A percentile compares a stretch with the other conserved stretches of the same genome.
These are phyloP conservation scores for Fennellomyces sp. DNA, from an alignment of 371 early-diverging fungal species.

Conservation along the genomic window DNA sequence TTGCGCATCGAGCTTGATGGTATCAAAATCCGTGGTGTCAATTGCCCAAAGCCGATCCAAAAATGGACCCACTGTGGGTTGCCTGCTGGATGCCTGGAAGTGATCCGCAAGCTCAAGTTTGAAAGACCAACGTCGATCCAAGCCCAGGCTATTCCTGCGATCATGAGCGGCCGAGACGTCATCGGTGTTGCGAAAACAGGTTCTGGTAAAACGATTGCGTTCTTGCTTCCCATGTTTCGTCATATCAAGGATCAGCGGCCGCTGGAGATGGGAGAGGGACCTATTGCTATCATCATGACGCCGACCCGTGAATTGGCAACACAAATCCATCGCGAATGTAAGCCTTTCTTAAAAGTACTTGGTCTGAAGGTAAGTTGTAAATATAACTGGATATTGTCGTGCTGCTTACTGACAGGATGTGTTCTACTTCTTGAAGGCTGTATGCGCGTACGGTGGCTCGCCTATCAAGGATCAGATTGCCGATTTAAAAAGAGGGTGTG, in stretches of 20 bases:
- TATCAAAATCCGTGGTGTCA: conserved; percentile 88
- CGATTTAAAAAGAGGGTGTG: conserved; percentile 97
- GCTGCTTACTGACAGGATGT: not conserved
- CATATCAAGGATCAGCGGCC: conserved; percentile 96
- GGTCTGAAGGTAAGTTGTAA: conserved; percentile 54
- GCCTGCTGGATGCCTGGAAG: conserved; percentile 68
- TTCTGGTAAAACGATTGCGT: conserved; percentile 97
- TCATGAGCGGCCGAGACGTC: conserved; percentile 96
- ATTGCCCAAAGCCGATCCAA: conserved; percentile 92
- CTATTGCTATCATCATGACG: conserved; percentile 96
- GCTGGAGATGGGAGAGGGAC: conserved; percentile 86
- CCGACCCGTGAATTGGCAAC: conserved; percentile 99
- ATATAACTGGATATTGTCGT: not conserved
- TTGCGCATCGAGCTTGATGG: conserved; percentile 88
- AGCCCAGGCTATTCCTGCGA: conserved; percentile 97
- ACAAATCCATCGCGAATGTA: conserved; percentile 95
- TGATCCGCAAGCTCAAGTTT: conserved; percentile 84
- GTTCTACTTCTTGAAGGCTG: conserved; percentile 56
- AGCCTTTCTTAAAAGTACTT: conserved; percentile 83
- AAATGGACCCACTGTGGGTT: conserved; percentile 98
- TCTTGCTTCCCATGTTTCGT: conserved; percentile 94
- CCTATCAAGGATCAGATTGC: conserved; percentile 98
- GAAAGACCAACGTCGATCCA: conserved; percentile 95
- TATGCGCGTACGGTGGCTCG: conserved; percentile 98
- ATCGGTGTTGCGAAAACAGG: conserved; percentile 99